A percentile compares a stretch with the other conserved stretches of the same genome.
Conservation (phyloP, 805 yeast species). For the Spathaspora sp. region DNA sequence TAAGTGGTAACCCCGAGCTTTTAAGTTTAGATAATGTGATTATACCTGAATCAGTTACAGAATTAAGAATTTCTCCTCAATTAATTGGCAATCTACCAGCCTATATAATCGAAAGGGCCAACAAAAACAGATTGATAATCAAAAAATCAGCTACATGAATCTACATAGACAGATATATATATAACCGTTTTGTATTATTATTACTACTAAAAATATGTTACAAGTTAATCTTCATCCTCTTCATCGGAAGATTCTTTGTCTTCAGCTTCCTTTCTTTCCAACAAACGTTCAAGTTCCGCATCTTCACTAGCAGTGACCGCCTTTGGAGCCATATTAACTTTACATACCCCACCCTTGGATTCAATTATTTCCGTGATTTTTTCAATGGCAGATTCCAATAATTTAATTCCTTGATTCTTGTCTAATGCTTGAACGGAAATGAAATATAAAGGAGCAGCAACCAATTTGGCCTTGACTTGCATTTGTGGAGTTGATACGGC, state of each 20-base stretch:
- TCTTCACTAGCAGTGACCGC: constrained; percentile 98
- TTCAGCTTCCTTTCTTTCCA: constrained; percentile 90
- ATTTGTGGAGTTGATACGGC: constrained; percentile 74
- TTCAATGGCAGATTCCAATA: constrained; percentile 75
- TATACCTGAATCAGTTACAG: constrained; percentile 36
- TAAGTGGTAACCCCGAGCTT: constrained; percentile 41
- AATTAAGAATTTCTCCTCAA: constrained; percentile 32
- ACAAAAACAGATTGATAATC: constrained; percentile 27
- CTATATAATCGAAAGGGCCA: constrained; percentile 37
- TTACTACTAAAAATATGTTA: not conserved
- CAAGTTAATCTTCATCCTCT: constrained; percentile 47
- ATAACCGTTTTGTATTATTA: constrained; percentile 2
- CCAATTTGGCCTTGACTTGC: constrained; percentile 89
- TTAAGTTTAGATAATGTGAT: constrained; percentile 32
- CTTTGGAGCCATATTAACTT: constrained; percentile 96
- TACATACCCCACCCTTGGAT: constrained; percentile 78
- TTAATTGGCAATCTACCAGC: constrained; percentile 33
- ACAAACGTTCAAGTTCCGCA: constrained; percentile 92
- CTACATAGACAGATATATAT: not conserved
- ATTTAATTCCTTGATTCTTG: constrained; percentile 81
- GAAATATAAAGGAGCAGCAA: constrained; percentile 96
- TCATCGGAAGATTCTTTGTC: constrained; percentile 82
- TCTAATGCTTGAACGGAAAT: constrained; percentile 90
- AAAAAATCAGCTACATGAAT: constrained; percentile 8
- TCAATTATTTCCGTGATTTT: constrained; percentile 68